A percentile compares a stretch with the other conserved stretches of the same genome.
These are phyloP conservation scores for Myxozyma geophila DNA, from an alignment of 805 yeast species.

Conservation along the genomic window DNA sequence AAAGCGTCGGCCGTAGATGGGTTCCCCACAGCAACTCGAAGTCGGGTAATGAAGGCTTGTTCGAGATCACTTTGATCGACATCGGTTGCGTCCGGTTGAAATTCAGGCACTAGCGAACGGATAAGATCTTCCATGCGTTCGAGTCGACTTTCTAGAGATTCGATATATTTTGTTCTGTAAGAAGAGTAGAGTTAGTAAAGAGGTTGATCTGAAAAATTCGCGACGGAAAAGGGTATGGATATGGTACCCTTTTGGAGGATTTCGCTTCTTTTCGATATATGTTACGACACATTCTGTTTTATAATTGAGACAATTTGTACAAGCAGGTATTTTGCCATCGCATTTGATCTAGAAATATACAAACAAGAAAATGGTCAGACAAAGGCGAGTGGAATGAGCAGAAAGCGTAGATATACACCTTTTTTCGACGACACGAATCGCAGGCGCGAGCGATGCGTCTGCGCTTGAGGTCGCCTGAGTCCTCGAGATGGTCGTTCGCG, in stretches of 20 bases:
- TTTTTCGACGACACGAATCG: conserved; percentile 53
- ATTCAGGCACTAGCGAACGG: conserved; percentile 31
- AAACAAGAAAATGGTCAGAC: neutral
- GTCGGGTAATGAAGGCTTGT: conserved; percentile 4
- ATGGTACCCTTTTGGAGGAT: conserved; percentile 36
- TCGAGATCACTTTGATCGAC: conserved; percentile 5
- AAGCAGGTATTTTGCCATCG: conserved; percentile 45
- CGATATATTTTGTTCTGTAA: conserved; percentile 37
- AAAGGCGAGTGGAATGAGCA: neutral
- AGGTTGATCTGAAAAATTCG: neutral
- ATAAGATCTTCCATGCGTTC: conserved; percentile 39
- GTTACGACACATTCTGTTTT: conserved; percentile 39
- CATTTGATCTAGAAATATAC: conserved; percentile 44
- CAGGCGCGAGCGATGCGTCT: conserved; percentile 54
- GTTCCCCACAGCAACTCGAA: conserved; percentile 1
- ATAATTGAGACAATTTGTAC: conserved; percentile 40
- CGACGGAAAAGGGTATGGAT: neutral
- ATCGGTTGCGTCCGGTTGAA: conserved; percentile 1
- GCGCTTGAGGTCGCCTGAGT: conserved; percentile 36
- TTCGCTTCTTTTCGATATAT: conserved; percentile 38
- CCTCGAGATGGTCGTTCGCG: conserved; percentile 9
- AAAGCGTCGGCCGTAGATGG: conserved; percentile 6
- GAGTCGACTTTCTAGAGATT: conserved; percentile 38
- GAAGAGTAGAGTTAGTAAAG: neutral
- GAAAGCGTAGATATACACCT: conserved; percentile 27